Conservation (phyloP, 495 filamentous ascomycete genomes). For the Sordaria brevicollis region DNA sequence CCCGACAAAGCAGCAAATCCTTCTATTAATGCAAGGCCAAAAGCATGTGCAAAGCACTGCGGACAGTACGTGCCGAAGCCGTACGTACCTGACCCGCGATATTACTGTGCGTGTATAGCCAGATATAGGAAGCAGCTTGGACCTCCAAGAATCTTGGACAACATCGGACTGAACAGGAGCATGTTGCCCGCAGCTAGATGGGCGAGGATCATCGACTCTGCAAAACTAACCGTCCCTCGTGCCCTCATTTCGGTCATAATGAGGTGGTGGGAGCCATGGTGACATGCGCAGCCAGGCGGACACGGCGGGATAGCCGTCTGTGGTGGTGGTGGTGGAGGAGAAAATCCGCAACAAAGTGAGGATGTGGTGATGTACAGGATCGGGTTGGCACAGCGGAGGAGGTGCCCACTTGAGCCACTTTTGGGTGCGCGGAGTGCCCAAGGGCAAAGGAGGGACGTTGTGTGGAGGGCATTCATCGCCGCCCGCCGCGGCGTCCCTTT, state of each 20-base stretch:
- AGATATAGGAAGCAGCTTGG: background rate
- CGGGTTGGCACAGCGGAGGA: background rate
- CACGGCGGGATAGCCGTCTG: background rate
- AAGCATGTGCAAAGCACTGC: background rate
- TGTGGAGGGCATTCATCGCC: background rate
- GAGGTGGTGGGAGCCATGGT: background rate
- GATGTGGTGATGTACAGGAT: background rate
- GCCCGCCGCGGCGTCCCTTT: background rate
- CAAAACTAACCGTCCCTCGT: background rate
- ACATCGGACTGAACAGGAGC: background rate
- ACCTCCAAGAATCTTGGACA: background rate
- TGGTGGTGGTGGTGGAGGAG: background rate
- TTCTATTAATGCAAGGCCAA: background rate
- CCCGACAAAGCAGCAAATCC: background rate
- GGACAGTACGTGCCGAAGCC: too few species aligned
- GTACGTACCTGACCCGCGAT: background rate
- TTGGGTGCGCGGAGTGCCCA: background rate
- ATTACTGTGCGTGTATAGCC: background rate
- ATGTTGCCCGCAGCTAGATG: background rate
- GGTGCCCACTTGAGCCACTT: background rate
- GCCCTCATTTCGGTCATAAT: background rate
- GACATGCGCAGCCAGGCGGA: background rate
- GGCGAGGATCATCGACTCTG: background rate
- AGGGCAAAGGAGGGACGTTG: background rate
- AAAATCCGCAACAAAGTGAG: background rate